Conservation (phyloP, 257 asterid species). For the Linderniella brevidens region DNA sequence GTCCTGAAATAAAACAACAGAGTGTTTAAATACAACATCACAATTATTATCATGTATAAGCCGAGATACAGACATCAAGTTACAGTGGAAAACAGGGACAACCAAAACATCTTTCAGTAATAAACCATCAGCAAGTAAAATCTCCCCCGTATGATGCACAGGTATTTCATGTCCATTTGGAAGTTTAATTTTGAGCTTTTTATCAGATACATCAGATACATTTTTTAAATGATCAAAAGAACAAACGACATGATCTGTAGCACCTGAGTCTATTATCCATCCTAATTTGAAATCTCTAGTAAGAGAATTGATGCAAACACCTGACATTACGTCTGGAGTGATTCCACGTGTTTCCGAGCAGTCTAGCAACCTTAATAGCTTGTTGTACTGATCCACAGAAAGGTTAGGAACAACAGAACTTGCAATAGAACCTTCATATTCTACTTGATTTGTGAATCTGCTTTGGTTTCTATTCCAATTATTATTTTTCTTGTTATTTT, state of each 20-base stretch:
- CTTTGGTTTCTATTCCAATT: neutral
- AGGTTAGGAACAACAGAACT: too few relatives aligned
- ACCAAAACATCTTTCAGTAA: neutral
- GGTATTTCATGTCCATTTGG: neutral
- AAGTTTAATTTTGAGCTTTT: neutral
- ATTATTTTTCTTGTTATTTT: neutral
- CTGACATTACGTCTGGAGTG: neutral
- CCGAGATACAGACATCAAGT: neutral
- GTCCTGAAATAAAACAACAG: neutral
- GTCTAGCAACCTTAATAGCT: too few relatives aligned
- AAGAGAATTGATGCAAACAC: neutral
- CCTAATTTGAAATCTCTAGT: neutral
- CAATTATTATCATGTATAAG: neutral
- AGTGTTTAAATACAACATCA: neutral
- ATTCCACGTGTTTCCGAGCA: too few relatives aligned
- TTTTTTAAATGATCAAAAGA: neutral
- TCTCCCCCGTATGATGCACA: neutral
- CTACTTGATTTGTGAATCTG: too few relatives aligned
- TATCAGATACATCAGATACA: neutral
- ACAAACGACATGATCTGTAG: neutral
- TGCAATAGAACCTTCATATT: too few relatives aligned
- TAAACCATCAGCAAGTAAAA: neutral
- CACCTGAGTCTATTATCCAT: neutral
- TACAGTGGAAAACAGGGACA: neutral
- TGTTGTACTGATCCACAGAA: too few relatives aligned